Evolutionary conservation across 768 basidiomycete species (phyloP).

Genomic region (Ephemerocybe angulata): DNA sequence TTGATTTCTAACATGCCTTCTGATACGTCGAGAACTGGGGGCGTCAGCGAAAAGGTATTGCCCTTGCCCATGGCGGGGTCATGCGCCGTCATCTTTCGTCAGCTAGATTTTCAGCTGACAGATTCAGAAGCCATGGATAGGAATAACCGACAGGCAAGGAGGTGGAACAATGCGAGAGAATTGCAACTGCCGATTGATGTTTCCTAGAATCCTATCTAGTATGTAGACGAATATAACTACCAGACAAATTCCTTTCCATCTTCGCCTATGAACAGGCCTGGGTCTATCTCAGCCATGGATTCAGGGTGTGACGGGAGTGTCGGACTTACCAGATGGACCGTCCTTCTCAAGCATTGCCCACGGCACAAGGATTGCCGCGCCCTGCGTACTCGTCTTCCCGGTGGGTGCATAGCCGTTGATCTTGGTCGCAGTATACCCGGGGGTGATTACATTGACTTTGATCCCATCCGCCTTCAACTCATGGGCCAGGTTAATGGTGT

Average conservation of each 20-base stretch:
- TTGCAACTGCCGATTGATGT: too few species aligned
- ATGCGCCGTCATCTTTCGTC: too few species aligned
- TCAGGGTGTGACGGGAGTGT: not conserved
- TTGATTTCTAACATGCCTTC: too few species aligned
- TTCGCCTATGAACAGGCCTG: conserved; percentile 32
- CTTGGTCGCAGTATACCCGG: conserved; percentile 51
- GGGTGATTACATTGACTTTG: conserved; percentile 60
- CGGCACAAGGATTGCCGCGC: conserved; percentile 33
- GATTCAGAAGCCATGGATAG: too few species aligned
- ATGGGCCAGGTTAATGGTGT: conserved; percentile 56
- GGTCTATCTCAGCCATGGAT: not conserved
- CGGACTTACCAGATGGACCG: conserved; percentile 33
- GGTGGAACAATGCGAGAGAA: too few species aligned
- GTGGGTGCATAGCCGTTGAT: conserved; percentile 35
- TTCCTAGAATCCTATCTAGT: too few species aligned
- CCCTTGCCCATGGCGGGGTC: too few species aligned
- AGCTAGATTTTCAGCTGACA: too few species aligned
- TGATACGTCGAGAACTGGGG: too few species aligned
- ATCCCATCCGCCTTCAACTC: conserved; percentile 53
- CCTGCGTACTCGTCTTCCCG: conserved; percentile 34
- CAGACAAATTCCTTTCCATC: conserved; percentile 18
- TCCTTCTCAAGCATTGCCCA: conserved; percentile 40
- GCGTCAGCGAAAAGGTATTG: too few species aligned
- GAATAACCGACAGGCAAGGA: too few species aligned
- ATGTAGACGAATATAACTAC: too few species aligned